Percentiles rank a stretch among this genome's conserved stretches.
Evolutionary conservation across 768 basidiomycete species (phyloP).

Genomic region (Favolaschia claudopus): DNA sequence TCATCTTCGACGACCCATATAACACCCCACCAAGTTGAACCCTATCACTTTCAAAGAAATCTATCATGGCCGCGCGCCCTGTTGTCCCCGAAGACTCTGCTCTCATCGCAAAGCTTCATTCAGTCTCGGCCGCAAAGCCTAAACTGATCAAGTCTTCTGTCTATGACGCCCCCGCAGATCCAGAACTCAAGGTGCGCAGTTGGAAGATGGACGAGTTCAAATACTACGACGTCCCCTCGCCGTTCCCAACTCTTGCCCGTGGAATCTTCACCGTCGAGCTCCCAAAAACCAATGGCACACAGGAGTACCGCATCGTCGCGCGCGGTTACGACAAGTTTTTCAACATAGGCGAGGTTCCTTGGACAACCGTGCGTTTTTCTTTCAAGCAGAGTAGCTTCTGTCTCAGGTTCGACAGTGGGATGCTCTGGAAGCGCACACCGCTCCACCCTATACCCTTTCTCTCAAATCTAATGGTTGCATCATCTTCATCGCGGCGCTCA

Average conservation of each 20-base stretch:
- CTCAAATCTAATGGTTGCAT: constrained; percentile 97
- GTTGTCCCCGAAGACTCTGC: constrained; percentile 55
- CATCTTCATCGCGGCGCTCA: constrained; percentile 91
- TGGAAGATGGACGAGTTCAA: constrained; percentile 99
- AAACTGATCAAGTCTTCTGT: constrained; percentile 70
- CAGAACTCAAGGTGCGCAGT: constrained; percentile 66
- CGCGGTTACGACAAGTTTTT: constrained; percentile 99
- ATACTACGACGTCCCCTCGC: constrained; percentile 88
- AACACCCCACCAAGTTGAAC: too few species aligned
- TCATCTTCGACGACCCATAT: too few species aligned
- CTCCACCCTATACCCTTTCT: constrained; percentile 83
- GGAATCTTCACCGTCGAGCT: constrained; percentile 82
- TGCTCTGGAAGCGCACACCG: constrained; percentile 71
- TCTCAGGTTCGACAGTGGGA: constrained; percentile 66
- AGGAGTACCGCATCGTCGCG: constrained; percentile 71
- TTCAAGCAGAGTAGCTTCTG: not conserved
- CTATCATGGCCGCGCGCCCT: constrained; percentile 8
- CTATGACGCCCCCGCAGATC: constrained; percentile 66
- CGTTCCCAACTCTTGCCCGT: constrained; percentile 94
- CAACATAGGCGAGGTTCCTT: constrained; percentile 95
- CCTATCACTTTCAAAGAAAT: too few species aligned
- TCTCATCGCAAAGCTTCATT: constrained; percentile 63
- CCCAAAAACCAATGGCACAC: constrained; percentile 30
- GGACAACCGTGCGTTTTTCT: constrained; percentile 78
- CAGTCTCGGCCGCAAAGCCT: constrained; percentile 59